Evolutionary conservation across 2,329 filamentous ascomycete genomes (phyloP).

Genomic region (Septoria linicola): DNA sequence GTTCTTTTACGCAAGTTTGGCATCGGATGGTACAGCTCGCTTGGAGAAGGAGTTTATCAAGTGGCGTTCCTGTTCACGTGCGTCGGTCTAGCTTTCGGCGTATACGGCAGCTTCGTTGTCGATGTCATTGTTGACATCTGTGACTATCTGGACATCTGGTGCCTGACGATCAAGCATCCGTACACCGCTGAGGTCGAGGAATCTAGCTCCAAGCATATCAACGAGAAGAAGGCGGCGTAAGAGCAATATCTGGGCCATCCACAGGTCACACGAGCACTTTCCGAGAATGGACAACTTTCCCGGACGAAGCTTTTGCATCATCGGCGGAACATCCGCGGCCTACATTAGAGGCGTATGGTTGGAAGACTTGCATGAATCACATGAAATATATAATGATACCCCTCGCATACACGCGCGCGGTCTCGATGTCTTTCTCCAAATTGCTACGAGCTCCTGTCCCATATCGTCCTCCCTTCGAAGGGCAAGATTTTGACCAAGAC

Average conservation of each 20-base stretch:
- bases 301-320: constrained; percentile 2
- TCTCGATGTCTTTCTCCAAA: not conserved
- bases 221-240: constrained; percentile 25
- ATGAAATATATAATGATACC: constrained; percentile 8
- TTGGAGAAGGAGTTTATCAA: constrained; percentile 74
- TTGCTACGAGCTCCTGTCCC: not conserved
- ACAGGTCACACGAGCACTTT: constrained; percentile 17
- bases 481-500: too few relatives aligned
- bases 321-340: not conserved
- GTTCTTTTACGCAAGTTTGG: constrained; percentile 51
- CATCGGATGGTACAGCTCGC: constrained; percentile 71
- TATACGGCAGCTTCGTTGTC: constrained; percentile 97
- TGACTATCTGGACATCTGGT: constrained; percentile 98
- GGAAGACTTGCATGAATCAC: constrained; percentile 1
- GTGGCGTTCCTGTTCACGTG: constrained; percentile 88
- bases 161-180: constrained; percentile 90
- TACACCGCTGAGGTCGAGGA: constrained; percentile 37
- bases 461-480: not conserved
- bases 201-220: constrained; percentile 24
- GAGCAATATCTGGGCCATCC: too few relatives aligned
- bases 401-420: not conserved
- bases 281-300: constrained; percentile 9
- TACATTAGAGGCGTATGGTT: constrained; percentile 1
- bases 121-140: constrained; percentile 98
- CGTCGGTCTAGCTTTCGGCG: constrained; percentile 77